Evolutionary conservation across 2,329 filamentous ascomycete genomes (phyloP).

Genomic region (Aspergillus sergii): DNA sequence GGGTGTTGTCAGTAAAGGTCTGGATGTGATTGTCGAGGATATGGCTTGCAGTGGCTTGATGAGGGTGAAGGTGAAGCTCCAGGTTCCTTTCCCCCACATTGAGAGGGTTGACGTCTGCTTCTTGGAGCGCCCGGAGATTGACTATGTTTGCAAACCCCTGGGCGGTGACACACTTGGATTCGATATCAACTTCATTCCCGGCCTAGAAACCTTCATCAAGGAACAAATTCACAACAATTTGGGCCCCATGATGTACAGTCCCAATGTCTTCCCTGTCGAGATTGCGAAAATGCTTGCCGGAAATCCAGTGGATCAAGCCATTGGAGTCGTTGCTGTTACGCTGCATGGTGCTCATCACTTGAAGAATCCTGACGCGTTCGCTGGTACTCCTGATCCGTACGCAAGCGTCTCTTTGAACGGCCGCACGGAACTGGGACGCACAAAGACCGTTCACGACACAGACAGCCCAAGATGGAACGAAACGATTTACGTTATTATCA

Average conservation of each 20-base stretch:
- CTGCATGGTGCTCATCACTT: slow-evolving; percentile 88
- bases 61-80: slow-evolving; percentile 96
- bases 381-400: slow-evolving; percentile 89
- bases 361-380: slow-evolving; percentile 94
- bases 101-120: slow-evolving; percentile 96
- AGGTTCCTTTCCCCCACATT: slow-evolving; percentile 92
- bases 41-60: slow-evolving; percentile 96
- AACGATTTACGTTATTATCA: slow-evolving; percentile 93
- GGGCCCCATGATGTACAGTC: slow-evolving; percentile 95
- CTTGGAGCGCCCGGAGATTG: slow-evolving; percentile 82
- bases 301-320: slow-evolving; percentile 89
- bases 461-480: slow-evolving; percentile 93
- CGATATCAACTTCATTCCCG: slow-evolving; percentile 98
- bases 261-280: slow-evolving; percentile 97
- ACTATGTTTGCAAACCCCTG: slow-evolving; percentile 97
- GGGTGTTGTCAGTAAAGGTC: slow-evolving; percentile 92
- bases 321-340: slow-evolving; percentile 89
- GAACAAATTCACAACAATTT: slow-evolving; percentile 95
- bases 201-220: slow-evolving; percentile 88
- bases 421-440: slow-evolving; percentile 78
- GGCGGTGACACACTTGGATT: slow-evolving; percentile 95
- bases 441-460: slow-evolving; percentile 84
- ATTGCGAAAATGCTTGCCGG: slow-evolving; percentile 98
- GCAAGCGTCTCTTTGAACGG: slow-evolving; percentile 81
- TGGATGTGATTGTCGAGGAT: slow-evolving; percentile 97